These are phyloP conservation scores for Helichrysum umbraculigerum DNA, from an alignment of 129 eudicot species.

Conservation along the genomic window DNA sequence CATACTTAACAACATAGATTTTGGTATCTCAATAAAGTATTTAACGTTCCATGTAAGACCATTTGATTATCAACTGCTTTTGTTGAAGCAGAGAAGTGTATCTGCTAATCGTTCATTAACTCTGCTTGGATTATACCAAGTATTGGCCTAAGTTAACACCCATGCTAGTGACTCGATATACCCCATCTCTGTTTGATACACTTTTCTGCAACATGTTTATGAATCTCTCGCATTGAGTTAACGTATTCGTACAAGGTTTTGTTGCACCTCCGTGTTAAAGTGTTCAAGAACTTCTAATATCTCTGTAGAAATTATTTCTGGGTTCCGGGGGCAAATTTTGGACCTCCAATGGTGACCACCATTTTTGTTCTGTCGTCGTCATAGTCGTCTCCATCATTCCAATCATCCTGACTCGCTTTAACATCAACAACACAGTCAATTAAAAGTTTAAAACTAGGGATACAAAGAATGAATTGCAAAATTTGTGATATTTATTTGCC, in stretches of 20 bases:
- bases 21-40: neutral
- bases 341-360: constrained; percentile 32
- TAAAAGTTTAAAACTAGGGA: constrained; percentile 21
- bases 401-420: neutral
- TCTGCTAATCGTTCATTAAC: constrained; percentile 20
- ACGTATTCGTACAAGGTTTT: constrained; percentile 16
- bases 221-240: constrained; percentile 10
- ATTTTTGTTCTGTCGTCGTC: neutral
- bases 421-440: neutral
- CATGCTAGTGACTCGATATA: constrained; percentile 32
- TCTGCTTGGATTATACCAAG: neutral
- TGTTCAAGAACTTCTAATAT: constrained; percentile 21
- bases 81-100: neutral
- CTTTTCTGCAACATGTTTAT: constrained; percentile 27
- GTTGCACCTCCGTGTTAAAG: constrained; percentile 30
- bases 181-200: constrained; percentile 20
- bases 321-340: constrained; percentile 27
- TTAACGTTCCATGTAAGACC: neutral
- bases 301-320: constrained; percentile 18
- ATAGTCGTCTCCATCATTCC: constrained; percentile 7
- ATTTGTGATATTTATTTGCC: constrained; percentile 8
- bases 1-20: neutral
- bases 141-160: constrained; percentile 11
- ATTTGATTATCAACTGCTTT: neutral
- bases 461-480: constrained; percentile 19